Base-by-base conservation (phyloP, 805 yeast species). In the Torulaspora franciscae region DNA sequence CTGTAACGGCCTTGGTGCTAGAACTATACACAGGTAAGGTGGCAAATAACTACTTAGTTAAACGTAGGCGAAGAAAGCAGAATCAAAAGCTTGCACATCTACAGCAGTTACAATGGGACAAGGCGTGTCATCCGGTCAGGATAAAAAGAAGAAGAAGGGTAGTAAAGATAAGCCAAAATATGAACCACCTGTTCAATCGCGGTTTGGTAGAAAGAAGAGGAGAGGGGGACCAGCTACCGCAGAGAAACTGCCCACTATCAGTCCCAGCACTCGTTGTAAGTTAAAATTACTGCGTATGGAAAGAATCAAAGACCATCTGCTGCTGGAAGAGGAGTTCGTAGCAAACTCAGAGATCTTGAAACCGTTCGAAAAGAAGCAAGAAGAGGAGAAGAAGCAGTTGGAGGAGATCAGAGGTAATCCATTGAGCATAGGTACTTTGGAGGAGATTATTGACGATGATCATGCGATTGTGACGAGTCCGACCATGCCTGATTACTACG, bases 401-500 rank as follows among this genome's bases (percentile, higher is more conserved):
- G 98, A 93, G 63, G 97, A 90, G 56, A 77, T 93, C 60, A 81
- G 99, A 67, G 99, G 99, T 6, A 81, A 87, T 35, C 99, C 99
- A 45, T 83, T 93, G 85, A 83, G 95, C 32, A 85, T 93, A 50
- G 99, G 99, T 40, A 89, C 96, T 2, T 74, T 93, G 59, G 99
- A 93, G 65, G 99, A 93, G 71, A 87, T 93, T 50, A 87, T 93
- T 56, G 99, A 93, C 63, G 99, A 93, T 67, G 99, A 93, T 64
- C 99, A 93, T 68, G 99, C 99, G 14, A 93, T 93, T 72, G 97
- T 93, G 36, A 88, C 96, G 37, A 82, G 95, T 43, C 81, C 95
- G 6, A 88, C 96, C 9, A 97, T 98, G 17, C 95, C 98, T 6
- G 99, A 93, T 69, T 93, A 90, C 68, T 93, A 93, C 64, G 99